phyloP scores from a whole-genome alignment of 441 rosid genomes.

The Euphorbia schlechtendalii region DNA sequence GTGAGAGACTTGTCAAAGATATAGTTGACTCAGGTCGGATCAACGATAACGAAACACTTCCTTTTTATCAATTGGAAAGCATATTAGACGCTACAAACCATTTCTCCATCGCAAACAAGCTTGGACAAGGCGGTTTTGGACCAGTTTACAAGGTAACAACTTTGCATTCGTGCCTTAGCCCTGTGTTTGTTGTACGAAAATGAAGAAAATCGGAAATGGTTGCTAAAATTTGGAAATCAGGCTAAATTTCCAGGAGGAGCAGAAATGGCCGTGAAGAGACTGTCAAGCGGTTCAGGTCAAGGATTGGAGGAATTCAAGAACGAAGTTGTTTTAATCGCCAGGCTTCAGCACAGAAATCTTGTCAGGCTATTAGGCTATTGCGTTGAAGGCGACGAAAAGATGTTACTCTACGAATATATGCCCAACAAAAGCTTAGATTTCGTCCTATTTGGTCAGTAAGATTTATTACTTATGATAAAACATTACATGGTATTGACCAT shows the following conservation, averaged over 20 bases:
- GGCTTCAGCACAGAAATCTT: constrained; percentile 60
- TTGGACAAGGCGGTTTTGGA: constrained; percentile 61
- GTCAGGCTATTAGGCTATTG: constrained; percentile 30
- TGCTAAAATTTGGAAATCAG: constrained; percentile 21
- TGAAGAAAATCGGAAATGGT: neutral
- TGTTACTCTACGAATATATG: too few species aligned
- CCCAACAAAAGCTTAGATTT: too few species aligned
- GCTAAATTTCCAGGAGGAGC: constrained; percentile 48
- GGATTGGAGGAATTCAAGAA: constrained; percentile 62
- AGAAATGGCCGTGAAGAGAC: constrained; percentile 55
- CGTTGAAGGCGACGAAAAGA: too few species aligned
- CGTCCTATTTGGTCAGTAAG: too few species aligned
- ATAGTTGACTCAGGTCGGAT: constrained; percentile 35
- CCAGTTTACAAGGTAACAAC: constrained; percentile 35
- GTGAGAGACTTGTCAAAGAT: constrained; percentile 39
- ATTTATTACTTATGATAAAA: too few species aligned
- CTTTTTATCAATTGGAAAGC: constrained; percentile 23
- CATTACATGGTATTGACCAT: too few species aligned
- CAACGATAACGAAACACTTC: constrained; percentile 34
- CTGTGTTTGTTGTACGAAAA: neutral
- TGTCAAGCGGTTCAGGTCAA: constrained; percentile 45
- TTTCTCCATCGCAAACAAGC: constrained; percentile 29
- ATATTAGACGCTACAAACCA: constrained; percentile 32
- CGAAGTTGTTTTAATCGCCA: constrained; percentile 57
- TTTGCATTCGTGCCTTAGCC: too few species aligned